Base-by-base conservation (phyloP, 768 basidiomycete genomes). In the Nidularia sp. region DNA sequence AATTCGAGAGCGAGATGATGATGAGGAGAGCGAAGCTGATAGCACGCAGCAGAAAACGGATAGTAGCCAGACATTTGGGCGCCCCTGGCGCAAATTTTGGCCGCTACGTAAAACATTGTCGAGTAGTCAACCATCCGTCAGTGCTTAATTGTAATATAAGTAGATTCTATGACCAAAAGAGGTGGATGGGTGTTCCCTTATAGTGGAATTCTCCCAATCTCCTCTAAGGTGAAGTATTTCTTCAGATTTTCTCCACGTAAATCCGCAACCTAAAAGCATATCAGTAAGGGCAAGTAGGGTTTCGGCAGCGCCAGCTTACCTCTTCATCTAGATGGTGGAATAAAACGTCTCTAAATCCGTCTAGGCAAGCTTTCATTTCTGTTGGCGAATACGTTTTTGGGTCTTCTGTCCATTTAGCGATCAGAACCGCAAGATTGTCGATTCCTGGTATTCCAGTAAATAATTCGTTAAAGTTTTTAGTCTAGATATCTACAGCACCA, bases 291-390 rank as follows among this genome's bases (percentile, higher is more conserved):
- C 47, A 6, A 44, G 34, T 15, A 33, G 9, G 35, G 33, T n/a
- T n/a, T 10, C 47, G 18, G 6, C 31, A 45, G 31, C 2, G 3
- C 15, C 34, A 18, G 57, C 66, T 25, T 51, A 78, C 79, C 67
- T 83, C 79, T 62, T 81, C 69, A 60, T 83, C 80, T 1, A 83
- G 70, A 57, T 82, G 81, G 31, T 55, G 59, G 61, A 80, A 81
- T 18, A 81, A 64, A 5, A 79, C 76, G 29, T 70, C 73, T 34
- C 73, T 65, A 55, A 80, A 79, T 35, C 70, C 64, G 55, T 83
- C 80, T 12, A 82, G 58, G 54, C 77, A 81, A 1, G 54, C 70
- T 50, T 67, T 68, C 76, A 83, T 73, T 58, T 79, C 77, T 4
- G 62, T 55, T 0, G 80, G 77, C 5, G 77, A 78, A 57, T 82